These are phyloP conservation scores for Saccharomycopsis sp. DNA, from an alignment of 805 yeast genomes.

Conservation along the genomic window DNA sequence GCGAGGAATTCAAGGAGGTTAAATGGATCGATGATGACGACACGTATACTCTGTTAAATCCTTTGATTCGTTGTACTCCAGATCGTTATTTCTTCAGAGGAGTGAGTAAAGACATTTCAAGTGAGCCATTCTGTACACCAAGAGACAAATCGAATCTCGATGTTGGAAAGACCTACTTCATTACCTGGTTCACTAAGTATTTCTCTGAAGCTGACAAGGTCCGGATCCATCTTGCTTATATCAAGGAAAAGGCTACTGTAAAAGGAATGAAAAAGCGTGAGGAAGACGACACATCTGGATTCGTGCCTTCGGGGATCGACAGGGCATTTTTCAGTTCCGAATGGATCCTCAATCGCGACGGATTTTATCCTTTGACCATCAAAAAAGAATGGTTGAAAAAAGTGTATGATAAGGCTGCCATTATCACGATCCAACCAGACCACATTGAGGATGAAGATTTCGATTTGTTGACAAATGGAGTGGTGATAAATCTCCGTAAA, in stretches of 20 bases:
- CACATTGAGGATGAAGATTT: conserved; percentile 60
- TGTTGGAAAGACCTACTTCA: conserved; percentile 59
- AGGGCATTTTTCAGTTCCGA: conserved; percentile 60
- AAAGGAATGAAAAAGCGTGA: conserved; percentile 48
- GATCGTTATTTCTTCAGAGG: conserved; percentile 64
- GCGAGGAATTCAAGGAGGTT: conserved; percentile 51
- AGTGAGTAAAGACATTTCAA: conserved; percentile 40
- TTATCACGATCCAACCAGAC: conserved; percentile 71
- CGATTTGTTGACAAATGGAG: conserved; percentile 44
- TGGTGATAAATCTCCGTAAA: conserved; percentile 38
- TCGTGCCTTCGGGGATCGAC: conserved; percentile 27
- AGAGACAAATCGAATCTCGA: conserved; percentile 51
- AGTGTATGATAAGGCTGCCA: conserved; percentile 45
- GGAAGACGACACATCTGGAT: conserved; percentile 21
- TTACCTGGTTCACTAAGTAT: conserved; percentile 73
- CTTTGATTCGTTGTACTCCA: conserved; percentile 82
- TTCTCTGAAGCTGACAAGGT: conserved; percentile 58
- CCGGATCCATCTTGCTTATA: conserved; percentile 57
- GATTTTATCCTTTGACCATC: conserved; percentile 57
- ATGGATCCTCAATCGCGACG: conserved; percentile 59
- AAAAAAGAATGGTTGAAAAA: conserved; percentile 60
- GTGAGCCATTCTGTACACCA: conserved; percentile 88
- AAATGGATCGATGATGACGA: conserved; percentile 57
- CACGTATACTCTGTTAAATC: conserved; percentile 67
- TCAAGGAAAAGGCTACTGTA: conserved; percentile 47